These are phyloP conservation scores for Boletus bicolor DNA, from an alignment of 768 basidiomycete species.

Conservation along the genomic window DNA sequence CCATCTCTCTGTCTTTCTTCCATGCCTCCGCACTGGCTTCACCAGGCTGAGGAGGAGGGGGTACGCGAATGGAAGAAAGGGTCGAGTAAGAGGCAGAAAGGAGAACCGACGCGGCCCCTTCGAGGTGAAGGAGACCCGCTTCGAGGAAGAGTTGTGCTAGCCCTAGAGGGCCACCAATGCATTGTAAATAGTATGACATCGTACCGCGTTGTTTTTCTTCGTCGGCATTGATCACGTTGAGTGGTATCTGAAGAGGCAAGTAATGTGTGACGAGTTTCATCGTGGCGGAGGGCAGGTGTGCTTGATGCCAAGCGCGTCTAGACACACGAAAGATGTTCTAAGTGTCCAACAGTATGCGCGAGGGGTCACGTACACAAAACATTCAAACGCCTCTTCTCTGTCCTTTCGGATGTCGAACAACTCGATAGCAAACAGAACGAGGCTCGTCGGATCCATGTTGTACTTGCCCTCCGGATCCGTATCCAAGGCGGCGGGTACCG, in stretches of 20 bases:
- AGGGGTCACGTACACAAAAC: slow-evolving; percentile 57
- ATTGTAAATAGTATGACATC: slow-evolving; percentile 57
- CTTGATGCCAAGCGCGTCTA: slow-evolving; percentile 82
- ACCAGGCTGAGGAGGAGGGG: slow-evolving; percentile 45
- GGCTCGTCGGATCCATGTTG: slow-evolving; percentile 85
- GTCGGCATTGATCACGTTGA: slow-evolving; percentile 31
- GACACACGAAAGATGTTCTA: neutral
- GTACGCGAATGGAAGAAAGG: slow-evolving; percentile 73
- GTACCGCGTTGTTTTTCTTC: slow-evolving; percentile 50
- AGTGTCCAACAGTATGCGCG: neutral
- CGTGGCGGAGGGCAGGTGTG: slow-evolving; percentile 69
- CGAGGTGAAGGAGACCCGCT: slow-evolving; percentile 76
- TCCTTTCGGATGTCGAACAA: slow-evolving; percentile 72
- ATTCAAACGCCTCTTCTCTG: slow-evolving; percentile 77
- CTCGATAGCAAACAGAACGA: slow-evolving; percentile 69
- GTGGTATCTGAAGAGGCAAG: slow-evolving; percentile 53
- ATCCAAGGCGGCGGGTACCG: slow-evolving; percentile 53
- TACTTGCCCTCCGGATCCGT: slow-evolving; percentile 55
- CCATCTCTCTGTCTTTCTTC: slow-evolving; percentile 70
- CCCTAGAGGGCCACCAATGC: slow-evolving; percentile 62
- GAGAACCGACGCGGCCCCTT: slow-evolving; percentile 71
- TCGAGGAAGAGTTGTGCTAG: slow-evolving; percentile 76
- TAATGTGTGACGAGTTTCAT: slow-evolving; percentile 77
- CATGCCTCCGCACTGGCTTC: slow-evolving; percentile 68
- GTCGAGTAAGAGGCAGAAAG: slow-evolving; percentile 73